A percentile compares a stretch with the other conserved stretches of the same genome.
phyloP scores from a whole-genome alignment of 2,329 filamentous ascomycete genomes.

The Stylonectria norvegica region DNA sequence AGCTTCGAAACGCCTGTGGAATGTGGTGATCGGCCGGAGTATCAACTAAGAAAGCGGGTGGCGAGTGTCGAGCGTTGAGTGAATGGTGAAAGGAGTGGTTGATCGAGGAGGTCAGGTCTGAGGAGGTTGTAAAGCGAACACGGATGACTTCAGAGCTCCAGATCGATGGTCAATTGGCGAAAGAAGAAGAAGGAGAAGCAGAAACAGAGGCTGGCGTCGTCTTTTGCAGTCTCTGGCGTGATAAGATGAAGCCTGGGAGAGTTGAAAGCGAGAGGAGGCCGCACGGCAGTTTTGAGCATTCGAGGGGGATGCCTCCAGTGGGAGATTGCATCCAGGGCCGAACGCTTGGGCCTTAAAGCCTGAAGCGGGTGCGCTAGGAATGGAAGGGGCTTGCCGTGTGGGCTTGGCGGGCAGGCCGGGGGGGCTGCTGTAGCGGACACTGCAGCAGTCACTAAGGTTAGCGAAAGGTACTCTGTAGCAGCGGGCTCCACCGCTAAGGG shows the following conservation, averaged over 20 bases:
- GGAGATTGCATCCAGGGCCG: conserved; percentile 1
- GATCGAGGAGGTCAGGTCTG: too few relatives aligned
- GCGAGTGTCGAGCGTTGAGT: too few relatives aligned
- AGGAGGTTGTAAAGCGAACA: too few relatives aligned
- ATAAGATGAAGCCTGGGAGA: background rate
- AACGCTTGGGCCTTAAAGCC: conserved; percentile 22
- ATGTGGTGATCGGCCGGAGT: too few relatives aligned
- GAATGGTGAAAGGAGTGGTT: too few relatives aligned
- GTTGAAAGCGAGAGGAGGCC: conserved; percentile 1
- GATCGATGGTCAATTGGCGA: background rate
- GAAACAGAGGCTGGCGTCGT: background rate
- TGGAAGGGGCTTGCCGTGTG: conserved; percentile 18
- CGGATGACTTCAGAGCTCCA: too few relatives aligned
- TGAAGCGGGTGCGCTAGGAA: conserved; percentile 22
- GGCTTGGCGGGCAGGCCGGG: conserved; percentile 12
- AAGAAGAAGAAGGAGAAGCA: background rate
- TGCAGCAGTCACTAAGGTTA: background rate
- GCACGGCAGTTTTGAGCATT: background rate
- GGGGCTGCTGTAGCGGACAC: conserved; percentile 1
- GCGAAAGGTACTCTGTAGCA: background rate
- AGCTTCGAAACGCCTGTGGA: too few relatives aligned
- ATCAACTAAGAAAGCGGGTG: too few relatives aligned
- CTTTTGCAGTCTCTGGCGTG: background rate
- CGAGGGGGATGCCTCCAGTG: background rate
- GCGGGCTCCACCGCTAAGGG: too few relatives aligned